phyloP scores from a whole-genome alignment of 306 rosid species.

The Abrus precatorius region DNA sequence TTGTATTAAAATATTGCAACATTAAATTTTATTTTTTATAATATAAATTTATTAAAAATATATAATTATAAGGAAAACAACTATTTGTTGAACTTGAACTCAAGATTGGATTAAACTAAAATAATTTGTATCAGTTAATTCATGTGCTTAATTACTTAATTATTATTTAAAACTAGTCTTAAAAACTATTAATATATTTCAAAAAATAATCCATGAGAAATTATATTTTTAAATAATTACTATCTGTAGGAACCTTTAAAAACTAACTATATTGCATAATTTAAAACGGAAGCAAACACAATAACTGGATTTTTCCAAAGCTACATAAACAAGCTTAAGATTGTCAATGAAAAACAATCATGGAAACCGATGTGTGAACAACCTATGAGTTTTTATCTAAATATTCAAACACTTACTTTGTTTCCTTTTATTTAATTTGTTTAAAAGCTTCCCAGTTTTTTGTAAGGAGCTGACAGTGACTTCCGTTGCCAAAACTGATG shows the following conservation, averaged over 20 bases:
- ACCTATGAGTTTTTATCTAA: neutral
- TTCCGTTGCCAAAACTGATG: constrained; percentile 21
- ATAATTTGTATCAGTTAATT: no score
- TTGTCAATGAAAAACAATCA: neutral
- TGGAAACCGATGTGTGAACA: neutral
- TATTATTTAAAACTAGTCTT: no score
- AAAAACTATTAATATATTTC: no score
- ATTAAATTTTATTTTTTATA: no score
- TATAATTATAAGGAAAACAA: no score
- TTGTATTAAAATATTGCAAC: no score
- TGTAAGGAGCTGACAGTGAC: neutral
- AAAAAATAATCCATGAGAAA: no score
- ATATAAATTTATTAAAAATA: no score
- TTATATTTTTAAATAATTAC: no score
- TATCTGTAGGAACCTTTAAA: neutral
- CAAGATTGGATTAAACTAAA: no score
- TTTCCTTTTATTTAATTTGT: neutral
- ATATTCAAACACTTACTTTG: neutral
- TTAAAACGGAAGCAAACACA: neutral
- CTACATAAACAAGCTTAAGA: constrained; percentile 14
- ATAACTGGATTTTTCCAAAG: neutral
- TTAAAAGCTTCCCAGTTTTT: neutral
- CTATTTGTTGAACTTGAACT: no score
- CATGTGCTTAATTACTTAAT: no score
- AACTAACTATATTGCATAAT: neutral